Evolutionary conservation across 31 red algal species (phyloP).

Genomic region (Asparagopsis taxiformis): DNA sequence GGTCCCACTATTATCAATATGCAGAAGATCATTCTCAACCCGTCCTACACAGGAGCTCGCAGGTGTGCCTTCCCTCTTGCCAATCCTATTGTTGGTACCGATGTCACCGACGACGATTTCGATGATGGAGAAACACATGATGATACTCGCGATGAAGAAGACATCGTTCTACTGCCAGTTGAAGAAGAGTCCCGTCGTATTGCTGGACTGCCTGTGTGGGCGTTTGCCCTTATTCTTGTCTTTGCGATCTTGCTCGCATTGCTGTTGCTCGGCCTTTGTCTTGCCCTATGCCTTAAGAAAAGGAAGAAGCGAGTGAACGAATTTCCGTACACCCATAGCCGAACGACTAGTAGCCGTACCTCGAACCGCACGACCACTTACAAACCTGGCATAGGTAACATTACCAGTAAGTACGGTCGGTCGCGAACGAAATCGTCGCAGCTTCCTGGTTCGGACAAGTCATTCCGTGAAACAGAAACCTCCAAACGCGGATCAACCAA

Average conservation of each 20-base stretch:
- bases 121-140: not conserved
- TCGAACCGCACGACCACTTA: conserved; percentile 1
- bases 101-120: no score
- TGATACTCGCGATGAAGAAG: not conserved
- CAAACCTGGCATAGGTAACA: no score
- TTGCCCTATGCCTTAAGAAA: conserved; percentile 14
- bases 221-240: conserved; percentile 22
- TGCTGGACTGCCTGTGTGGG: conserved; percentile 34
- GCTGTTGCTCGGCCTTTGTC: conserved; percentile 26
- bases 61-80: conserved; percentile 5
- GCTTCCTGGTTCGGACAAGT: no score
- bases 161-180: not conserved
- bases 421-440: no score
- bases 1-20: conserved; percentile 17
- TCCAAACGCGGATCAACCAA: no score
- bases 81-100: no score
- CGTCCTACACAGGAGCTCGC: conserved; percentile 12
- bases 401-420: no score
- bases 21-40: conserved; percentile 17
- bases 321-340: not conserved
- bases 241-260: conserved; percentile 31
- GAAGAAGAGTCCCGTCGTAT: conserved; percentile 4
- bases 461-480: no score
- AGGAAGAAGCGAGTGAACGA: not conserved
- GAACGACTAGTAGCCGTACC: not conserved